A percentile compares a stretch with the other conserved stretches of the same genome.
Evolutionary conservation across 331 rosid genomes (phyloP).

Genomic region (Cydonia oblonga): DNA sequence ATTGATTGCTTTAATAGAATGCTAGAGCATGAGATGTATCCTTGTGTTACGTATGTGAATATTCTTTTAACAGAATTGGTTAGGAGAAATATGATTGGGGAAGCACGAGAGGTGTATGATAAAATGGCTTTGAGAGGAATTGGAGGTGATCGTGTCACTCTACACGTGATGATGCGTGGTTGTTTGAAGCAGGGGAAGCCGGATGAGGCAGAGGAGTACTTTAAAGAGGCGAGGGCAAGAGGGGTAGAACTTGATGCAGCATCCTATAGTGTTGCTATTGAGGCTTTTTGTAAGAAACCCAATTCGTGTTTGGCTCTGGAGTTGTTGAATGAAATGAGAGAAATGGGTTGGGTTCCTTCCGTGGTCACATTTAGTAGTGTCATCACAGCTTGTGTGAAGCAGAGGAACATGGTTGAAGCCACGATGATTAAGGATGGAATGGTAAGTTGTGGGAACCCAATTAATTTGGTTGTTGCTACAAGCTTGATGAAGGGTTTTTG

Average conservation of each 20-base stretch:
- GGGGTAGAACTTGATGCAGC: conserved; percentile 46
- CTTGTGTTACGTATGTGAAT: conserved; percentile 35
- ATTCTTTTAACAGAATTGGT: conserved; percentile 45
- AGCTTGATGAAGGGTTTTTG: conserved; percentile 59
- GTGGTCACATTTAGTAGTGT: conserved; percentile 35
- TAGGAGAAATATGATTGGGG: conserved; percentile 34
- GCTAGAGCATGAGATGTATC: conserved; percentile 30
- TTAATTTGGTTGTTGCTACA: conserved; percentile 37
- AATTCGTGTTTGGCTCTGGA: conserved; percentile 26
- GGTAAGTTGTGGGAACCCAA: conserved; percentile 34
- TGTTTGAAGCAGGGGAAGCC: conserved; percentile 37
- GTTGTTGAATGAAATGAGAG: conserved; percentile 55
- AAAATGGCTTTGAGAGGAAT: conserved; percentile 14
- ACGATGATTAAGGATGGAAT: conserved; percentile 57
- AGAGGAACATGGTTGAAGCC: conserved; percentile 47
- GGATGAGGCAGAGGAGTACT: conserved; percentile 39
- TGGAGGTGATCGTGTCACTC: conserved; percentile 36
- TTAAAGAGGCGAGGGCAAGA: conserved; percentile 27
- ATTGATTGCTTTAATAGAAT: conserved; percentile 39
- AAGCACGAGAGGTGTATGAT: conserved; percentile 27
- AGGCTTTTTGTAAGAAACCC: conserved; percentile 35
- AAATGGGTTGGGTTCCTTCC: conserved; percentile 44
- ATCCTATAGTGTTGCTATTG: conserved; percentile 35
- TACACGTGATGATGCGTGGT: conserved; percentile 40
- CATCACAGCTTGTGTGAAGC: conserved; percentile 49